Evolutionary conservation across 1,284 basidiomycete genomes (phyloP), one percentile per base, ranked within the genome.

Genomic region (Puccinia polysora): DNA sequence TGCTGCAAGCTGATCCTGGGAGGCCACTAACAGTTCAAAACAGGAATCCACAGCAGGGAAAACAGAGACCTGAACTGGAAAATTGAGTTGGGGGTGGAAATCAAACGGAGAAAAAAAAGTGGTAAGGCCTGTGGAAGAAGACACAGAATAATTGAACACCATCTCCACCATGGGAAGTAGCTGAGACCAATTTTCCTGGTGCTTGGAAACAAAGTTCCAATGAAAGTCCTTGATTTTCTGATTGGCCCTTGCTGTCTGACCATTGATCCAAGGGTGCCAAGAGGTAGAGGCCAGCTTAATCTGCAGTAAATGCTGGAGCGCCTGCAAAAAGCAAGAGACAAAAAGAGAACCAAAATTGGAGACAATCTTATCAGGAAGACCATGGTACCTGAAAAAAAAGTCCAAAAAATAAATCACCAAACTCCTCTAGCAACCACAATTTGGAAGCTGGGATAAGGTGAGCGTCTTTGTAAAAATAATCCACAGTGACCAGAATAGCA

Each of bases 201-300:
- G n/a, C n/a, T n/a, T n/a, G n/a, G n/a, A n/a, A n/a, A n/a, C n/a
- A n/a, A n/a, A n/a, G n/a, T n/a, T n/a, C n/a, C n/a, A n/a, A n/a
- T n/a, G n/a, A n/a, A n/a, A n/a, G n/a, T n/a, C n/a, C n/a, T n/a
- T n/a, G n/a, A n/a, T n/a, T n/a, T n/a, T 64, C 49, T 64, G 62
- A 23, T 47, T 49, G 5, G 28, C 25, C 5, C 38, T 6, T 32
- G 45, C 62, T 32, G 45, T 64, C 43, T 64, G 62, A 28, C 62
- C 43, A 49, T 64, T 23, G 25, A 28, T 64, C 43, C 45, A 43
- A 47, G 62, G 38, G 20, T 64, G 62, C 20, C n/a, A 64, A 15
- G 40, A 14, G 15, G 38, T 32, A 3, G 28, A 64, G 4, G 62
- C 43, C 5, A 7, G 23, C 28, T 64, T 32, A 5, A 64, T 47